Evolutionary conservation across 2,329 filamentous ascomycete species (phyloP).

Genomic region (Arthroderma uncinatum): DNA sequence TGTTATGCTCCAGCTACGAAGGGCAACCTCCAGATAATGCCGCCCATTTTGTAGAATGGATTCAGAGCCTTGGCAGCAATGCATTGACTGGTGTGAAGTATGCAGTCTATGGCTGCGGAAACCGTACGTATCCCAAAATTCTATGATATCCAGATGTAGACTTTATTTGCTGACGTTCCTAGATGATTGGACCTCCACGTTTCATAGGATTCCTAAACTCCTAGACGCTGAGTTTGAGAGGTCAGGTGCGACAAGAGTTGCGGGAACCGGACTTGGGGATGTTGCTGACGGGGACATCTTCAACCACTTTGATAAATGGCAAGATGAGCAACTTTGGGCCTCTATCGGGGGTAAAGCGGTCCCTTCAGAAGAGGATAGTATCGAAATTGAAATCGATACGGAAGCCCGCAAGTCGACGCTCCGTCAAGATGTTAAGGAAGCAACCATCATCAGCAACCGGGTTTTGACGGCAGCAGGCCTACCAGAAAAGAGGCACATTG

Average conservation of each 20-base stretch:
- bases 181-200: conserved; percentile 2
- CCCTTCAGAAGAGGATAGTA: not conserved
- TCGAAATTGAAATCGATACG: conserved; percentile 1
- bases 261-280: not conserved
- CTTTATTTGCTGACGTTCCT: not conserved
- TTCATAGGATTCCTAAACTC: not conserved
- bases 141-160: not conserved
- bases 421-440: not conserved
- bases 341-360: not conserved
- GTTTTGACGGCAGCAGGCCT: not conserved
- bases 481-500: conserved; percentile 1
- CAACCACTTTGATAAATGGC: conserved; percentile 4
- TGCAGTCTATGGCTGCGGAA: conserved; percentile 2
- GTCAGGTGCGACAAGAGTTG: not conserved
- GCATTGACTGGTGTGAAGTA: conserved; percentile 24
- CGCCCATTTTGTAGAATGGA: conserved; percentile 3
- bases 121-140: not conserved
- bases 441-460: not conserved
- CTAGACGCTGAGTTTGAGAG: not conserved
- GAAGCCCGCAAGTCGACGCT: not conserved
- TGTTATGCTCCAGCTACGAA: not conserved
- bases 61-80: conserved; percentile 10
- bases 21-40: not conserved
- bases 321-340: not conserved
- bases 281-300: conserved; percentile 1